These are phyloP conservation scores for Citrus glauca DNA, from an alignment of 345 rosid genomes.

Conservation along the genomic window DNA sequence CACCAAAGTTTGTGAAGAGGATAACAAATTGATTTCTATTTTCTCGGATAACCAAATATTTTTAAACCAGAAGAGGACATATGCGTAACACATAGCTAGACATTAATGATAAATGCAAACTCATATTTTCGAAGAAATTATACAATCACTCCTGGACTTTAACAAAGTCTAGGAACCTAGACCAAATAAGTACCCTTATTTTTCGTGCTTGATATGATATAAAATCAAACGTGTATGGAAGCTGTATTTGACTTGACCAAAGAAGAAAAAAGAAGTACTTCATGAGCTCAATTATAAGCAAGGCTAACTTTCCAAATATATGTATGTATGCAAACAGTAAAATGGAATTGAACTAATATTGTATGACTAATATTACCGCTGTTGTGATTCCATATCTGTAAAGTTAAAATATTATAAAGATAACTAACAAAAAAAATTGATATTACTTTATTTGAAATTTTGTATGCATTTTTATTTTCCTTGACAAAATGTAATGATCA, in stretches of 20 bases:
- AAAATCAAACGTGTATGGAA: not conserved
- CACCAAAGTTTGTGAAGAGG: not conserved
- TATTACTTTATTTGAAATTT: not conserved
- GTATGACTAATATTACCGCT: slow-evolving; percentile 2
- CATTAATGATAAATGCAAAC: no score
- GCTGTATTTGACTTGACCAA: not conserved
- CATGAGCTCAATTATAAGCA: not conserved
- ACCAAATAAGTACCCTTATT: no score
- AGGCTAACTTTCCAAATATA: not conserved
- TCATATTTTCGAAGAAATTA: no score
- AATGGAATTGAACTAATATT: not conserved
- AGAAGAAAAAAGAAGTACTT: not conserved
- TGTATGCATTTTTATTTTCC: not conserved
- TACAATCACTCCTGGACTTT: no score
- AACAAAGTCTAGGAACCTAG: no score
- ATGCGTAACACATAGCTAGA: not conserved
- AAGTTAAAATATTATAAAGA: not conserved
- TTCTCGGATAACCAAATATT: not conserved
- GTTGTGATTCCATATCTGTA: not conserved
- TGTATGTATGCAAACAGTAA: no score
- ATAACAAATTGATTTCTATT: not conserved
- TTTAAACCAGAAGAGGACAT: not conserved
- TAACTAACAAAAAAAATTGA: slow-evolving; percentile 9
- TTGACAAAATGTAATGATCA: not conserved
- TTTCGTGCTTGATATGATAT: not conserved